Percentiles rank a stretch among this genome's conserved stretches.
These are phyloP conservation scores for Drechmeria coniospora DNA, from an alignment of 2,329 filamentous ascomycete genomes.

Conservation along the genomic window DNA sequence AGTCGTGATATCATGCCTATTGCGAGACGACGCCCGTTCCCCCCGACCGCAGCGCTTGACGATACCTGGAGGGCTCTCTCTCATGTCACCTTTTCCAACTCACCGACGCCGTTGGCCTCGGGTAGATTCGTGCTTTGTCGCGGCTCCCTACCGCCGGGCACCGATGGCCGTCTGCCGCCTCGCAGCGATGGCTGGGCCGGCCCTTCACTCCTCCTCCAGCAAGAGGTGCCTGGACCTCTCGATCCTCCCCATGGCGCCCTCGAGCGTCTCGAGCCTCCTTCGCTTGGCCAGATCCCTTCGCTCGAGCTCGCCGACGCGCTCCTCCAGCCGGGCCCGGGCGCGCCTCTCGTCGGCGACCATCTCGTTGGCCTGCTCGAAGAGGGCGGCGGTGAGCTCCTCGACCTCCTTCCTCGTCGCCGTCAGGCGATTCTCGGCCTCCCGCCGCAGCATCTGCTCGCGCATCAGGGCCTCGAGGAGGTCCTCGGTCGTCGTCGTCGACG, in stretches of 20 bases:
- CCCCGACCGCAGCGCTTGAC: no score
- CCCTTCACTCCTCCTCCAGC: constrained; percentile 24
- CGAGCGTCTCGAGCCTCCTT: constrained; percentile 51
- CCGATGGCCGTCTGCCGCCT: no score
- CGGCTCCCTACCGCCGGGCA: no score
- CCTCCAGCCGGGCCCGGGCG: constrained; percentile 55
- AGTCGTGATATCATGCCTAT: background rate
- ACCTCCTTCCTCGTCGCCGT: constrained; percentile 55
- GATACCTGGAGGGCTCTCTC: no score
- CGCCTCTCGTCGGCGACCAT: constrained; percentile 70
- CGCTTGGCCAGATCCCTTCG: constrained; percentile 55
- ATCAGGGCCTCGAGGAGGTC: constrained; percentile 49
- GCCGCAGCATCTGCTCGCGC: constrained; percentile 50
- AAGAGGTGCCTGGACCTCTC: constrained; percentile 53
- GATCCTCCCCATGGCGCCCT: constrained; percentile 55
- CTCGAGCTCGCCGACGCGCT: constrained; percentile 53
- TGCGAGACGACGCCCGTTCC: no score
- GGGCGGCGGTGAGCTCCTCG: constrained; percentile 58
- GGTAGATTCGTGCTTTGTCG: no score
- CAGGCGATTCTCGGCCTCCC: constrained; percentile 53
- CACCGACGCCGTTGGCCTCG: no score
- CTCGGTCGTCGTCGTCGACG: constrained; percentile 17
- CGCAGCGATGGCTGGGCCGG: background rate
- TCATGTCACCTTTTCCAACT: no score
- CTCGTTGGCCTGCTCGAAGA: constrained; percentile 75